Base-by-base conservation (phyloP, 345 rosid species). In the Syzygium grande region DNA sequence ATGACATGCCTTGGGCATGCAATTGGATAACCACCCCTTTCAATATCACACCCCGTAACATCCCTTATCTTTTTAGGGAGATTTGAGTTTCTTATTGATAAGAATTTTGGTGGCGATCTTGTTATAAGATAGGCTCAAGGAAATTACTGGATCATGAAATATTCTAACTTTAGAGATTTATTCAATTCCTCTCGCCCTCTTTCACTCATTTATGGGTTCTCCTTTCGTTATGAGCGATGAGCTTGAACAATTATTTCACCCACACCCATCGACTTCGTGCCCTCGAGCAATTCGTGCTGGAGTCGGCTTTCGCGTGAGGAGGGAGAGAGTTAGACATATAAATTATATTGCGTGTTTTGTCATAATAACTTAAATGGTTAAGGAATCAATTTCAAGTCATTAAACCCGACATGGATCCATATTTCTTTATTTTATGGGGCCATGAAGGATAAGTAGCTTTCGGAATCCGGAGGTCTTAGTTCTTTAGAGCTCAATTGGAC, bases 261-360 rank as follows among this genome's bases (percentile, higher is more conserved):
- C 0, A 6, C 12, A 14, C 17, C n/a, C 4, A 61, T n/a, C 19
- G 2, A n/a, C 73, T 16, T 61, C 15, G 34, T 38, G 27, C 38
- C 10, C 0, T 0, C 15, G 19, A 61, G 73, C 5, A n/a, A n/a
- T 61, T 2, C 0, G 2, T n/a, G 17, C 5, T 3, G 34, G 19
- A 15, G 9, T 61, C 30, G 73, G 9, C 38, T n/a, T n/a, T 61
- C 9, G 1, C 15, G 19, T 61, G 38, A 61, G 34, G 38, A 61
- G 73, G 9, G 14, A 61, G 38, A 61, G 73, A 61, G 73, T 61
- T 61, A 61, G 73, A n/a, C 19, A n/a, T 61, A 19, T 5, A 38
- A 0, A 1, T 0, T 34, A 0, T 38, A 19, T 19, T 10, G 22
- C 1, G 4, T 5, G 11, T 73, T 9, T 73, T 9, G 2, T 17